Base-by-base conservation (phyloP, 805 yeast genomes). In the Yamadazyma paraphyllophila region DNA sequence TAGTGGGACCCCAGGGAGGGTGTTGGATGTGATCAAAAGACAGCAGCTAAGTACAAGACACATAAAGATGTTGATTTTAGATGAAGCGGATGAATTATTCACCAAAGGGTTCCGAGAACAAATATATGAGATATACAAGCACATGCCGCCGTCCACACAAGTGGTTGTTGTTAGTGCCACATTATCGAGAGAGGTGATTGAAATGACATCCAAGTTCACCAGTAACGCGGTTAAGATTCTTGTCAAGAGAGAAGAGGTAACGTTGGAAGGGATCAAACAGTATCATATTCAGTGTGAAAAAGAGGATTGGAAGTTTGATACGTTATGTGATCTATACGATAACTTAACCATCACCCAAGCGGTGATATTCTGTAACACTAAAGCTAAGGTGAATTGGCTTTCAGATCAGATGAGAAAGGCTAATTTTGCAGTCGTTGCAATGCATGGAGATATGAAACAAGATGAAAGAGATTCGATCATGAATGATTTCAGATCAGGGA, bases 1-100 rank as follows among this genome's bases (percentile, higher is more conserved):
- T 34, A 91, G 94, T 64, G 99, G 99, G 43, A 94, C 99, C 10
- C 99, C 99, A 29, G 99, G 99, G 46, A 80, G 99, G 62, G 96
- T 92, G 33, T 67, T 78, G 50, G 99, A 94, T 70, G 82, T 94
- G 85, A 82, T 94, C 52, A 87, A 87, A 62, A 81, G 97, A 67
- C 81, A 95, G 54, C 77, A 77, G 56, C 74, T 94, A 57, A 73
- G 76, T 52, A 81, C 94, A 12, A 81, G 90, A 56, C 77, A 83
- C 59, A 76, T 90, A 55, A 89, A 91, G 73, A 85, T 94, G 87
- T 73, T 92, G 54, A 81, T 94, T 52, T 73, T 94, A 59, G 99
- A 94, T 69, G 99, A 94, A 71, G 99, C 99, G 14, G 99, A 94
- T 73, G 97, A 94, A 69, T 72, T 94, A 69, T 75, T 94, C 58